These are phyloP conservation scores for Hericium alpestre DNA, from an alignment of 768 basidiomycete species.

Conservation along the genomic window DNA sequence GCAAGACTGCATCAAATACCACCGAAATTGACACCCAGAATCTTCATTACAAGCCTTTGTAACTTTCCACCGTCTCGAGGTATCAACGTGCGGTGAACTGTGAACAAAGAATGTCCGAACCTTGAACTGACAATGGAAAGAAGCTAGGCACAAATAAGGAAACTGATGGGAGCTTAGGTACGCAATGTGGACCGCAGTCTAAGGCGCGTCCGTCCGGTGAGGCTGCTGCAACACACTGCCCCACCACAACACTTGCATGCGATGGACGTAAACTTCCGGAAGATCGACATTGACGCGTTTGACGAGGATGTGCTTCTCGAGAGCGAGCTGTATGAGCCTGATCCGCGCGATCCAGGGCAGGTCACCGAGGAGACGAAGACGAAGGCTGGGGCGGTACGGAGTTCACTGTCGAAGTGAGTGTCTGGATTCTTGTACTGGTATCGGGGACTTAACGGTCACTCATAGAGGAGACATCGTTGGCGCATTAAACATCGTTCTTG, in stretches of 20 bases:
- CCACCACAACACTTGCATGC: not conserved
- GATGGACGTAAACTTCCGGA: constrained; percentile 62
- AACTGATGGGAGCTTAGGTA: no score
- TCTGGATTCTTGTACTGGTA: not conserved
- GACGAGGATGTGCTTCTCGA: constrained; percentile 87
- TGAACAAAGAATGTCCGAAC: no score
- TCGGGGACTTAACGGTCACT: not conserved
- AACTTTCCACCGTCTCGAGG: no score
- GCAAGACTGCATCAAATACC: no score
- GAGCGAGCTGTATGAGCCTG: constrained; percentile 77
- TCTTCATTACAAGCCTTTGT: no score
- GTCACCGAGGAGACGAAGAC: constrained; percentile 69
- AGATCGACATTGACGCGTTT: constrained; percentile 88
- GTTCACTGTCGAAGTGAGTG: constrained; percentile 62
- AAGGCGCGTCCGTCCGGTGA: no score
- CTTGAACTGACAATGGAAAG: no score
- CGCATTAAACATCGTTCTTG: constrained; percentile 61
- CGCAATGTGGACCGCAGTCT: no score
- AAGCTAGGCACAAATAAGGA: no score
- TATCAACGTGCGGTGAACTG: no score
- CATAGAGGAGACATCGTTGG: constrained; percentile 66
- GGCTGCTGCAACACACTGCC: no score
- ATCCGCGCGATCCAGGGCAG: constrained; percentile 68
- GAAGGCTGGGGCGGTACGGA: constrained; percentile 61
- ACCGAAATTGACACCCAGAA: no score